phyloP scores from a whole-genome alignment of 2,329 filamentous ascomycete genomes.

The Biscogniauxia marginata region DNA sequence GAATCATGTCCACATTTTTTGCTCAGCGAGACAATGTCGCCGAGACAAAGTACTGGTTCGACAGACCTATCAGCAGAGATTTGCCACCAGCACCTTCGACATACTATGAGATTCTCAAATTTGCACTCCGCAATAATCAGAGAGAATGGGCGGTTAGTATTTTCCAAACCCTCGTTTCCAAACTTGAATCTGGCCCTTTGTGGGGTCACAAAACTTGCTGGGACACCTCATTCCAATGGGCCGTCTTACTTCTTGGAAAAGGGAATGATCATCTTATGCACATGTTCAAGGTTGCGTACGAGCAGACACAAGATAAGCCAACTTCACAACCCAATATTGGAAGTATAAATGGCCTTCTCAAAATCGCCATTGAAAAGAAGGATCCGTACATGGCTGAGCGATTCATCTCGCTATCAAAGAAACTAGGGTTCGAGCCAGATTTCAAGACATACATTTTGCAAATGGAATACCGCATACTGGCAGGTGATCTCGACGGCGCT shows the following conservation, averaged over 20 bases:
- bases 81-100: slow-evolving; percentile 43
- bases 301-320: slow-evolving; percentile 45
- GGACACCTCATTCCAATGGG: slow-evolving; percentile 75
- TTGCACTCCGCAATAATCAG: slow-evolving; percentile 59
- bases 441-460: slow-evolving; percentile 70
- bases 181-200: slow-evolving; percentile 27
- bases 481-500: slow-evolving; percentile 70
- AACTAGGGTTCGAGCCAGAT: slow-evolving; percentile 65
- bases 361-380: slow-evolving; percentile 66
- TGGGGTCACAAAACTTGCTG: slow-evolving; percentile 56
- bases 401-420: slow-evolving; percentile 65
- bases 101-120: slow-evolving; percentile 56
- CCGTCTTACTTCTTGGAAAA: slow-evolving; percentile 66
- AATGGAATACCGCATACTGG: slow-evolving; percentile 72
- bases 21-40: slow-evolving; percentile 54
- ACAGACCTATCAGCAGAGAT: slow-evolving; percentile 46
- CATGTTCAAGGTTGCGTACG: slow-evolving; percentile 69
- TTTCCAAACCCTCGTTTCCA: slow-evolving; percentile 52
- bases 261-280: slow-evolving; percentile 69
- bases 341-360: slow-evolving; percentile 76
- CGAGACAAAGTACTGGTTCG: slow-evolving; percentile 68
- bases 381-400: slow-evolving; percentile 73
- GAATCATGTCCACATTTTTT: slow-evolving; percentile 62
- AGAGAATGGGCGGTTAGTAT: slow-evolving; percentile 61
- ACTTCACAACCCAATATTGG: slow-evolving; percentile 59